Evolutionary conservation across 192 early-diverging fungal species (phyloP).

Genomic region (Coemansia biformis): DNA sequence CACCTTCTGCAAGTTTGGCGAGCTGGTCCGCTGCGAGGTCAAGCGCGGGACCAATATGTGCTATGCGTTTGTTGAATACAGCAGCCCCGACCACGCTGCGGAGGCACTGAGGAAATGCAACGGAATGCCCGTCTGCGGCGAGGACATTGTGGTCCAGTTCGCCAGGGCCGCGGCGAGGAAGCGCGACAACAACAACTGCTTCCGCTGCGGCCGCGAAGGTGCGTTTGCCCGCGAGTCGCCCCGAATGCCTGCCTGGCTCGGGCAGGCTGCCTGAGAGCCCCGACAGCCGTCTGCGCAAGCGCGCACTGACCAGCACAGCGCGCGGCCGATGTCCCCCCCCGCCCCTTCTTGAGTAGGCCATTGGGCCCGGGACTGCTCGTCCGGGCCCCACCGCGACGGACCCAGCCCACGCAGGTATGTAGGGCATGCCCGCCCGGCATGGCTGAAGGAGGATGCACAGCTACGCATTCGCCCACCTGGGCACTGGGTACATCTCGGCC

Average conservation of each 20-base stretch:
- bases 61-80: slow-evolving; percentile 43
- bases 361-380: slow-evolving; percentile 46
- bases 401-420: slow-evolving; percentile 42
- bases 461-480: too few relatives aligned
- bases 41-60: slow-evolving; percentile 21
- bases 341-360: slow-evolving; percentile 19
- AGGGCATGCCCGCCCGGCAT: slow-evolving; percentile 1
- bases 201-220: slow-evolving; percentile 44
- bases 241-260: too few relatives aligned
- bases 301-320: too few relatives aligned
- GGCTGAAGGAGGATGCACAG: too few relatives aligned
- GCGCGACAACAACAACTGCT: slow-evolving; percentile 36
- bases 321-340: background rate
- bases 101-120: slow-evolving; percentile 28
- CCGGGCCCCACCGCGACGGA: slow-evolving; percentile 9
- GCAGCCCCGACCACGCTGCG: slow-evolving; percentile 4
- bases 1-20: slow-evolving; percentile 34
- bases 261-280: too few relatives aligned
- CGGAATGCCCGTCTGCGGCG: slow-evolving; percentile 26
- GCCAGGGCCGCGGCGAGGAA: slow-evolving; percentile 27
- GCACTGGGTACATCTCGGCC: too few relatives aligned
- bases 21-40: slow-evolving; percentile 40
- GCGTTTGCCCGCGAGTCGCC: too few relatives aligned
- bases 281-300: too few relatives aligned
- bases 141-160: slow-evolving; percentile 40